A percentile compares a stretch with the other conserved stretches of the same genome.
Evolutionary conservation across 108 stramenopile genomes (phyloP).

Genomic region (Fragilariopsis cylindrus): DNA sequence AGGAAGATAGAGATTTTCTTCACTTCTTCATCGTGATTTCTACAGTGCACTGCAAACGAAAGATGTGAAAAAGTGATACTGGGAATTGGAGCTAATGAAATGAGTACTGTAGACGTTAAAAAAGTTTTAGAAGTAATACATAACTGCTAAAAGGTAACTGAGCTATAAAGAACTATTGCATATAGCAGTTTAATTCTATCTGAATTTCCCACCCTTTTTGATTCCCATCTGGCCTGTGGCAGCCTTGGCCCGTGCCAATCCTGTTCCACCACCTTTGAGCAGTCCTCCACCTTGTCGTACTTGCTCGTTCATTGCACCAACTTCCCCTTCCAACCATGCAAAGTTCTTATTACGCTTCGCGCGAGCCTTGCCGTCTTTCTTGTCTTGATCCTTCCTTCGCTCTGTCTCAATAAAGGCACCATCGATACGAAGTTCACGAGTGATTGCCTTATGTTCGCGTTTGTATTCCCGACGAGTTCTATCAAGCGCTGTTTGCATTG

Average conservation of each 20-base stretch:
- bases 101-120: neutral
- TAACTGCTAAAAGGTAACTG: neutral
- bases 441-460: constrained; percentile 94
- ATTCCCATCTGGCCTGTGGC: constrained; percentile 80
- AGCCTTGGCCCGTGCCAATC: constrained; percentile 75
- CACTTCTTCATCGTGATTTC: no score
- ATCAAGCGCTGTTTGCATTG: constrained; percentile 79
- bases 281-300: constrained; percentile 83
- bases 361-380: constrained; percentile 55
- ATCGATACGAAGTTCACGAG: constrained; percentile 89
- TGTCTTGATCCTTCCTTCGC: constrained; percentile 70
- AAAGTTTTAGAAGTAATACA: neutral
- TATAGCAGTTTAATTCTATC: neutral
- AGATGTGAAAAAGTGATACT: no score
- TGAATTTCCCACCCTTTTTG: constrained; percentile 90
- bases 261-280: constrained; percentile 83
- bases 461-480: constrained; percentile 91
- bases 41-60: no score
- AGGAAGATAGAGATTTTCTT: no score
- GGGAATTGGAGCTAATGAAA: no score
- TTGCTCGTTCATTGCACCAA: constrained; percentile 92
- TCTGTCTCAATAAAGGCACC: constrained; percentile 80
- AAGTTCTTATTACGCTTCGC: constrained; percentile 86
- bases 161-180: neutral
- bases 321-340: constrained; percentile 90